A percentile compares a stretch with the other conserved stretches of the same genome.
phyloP scores from a whole-genome alignment of 805 yeast genomes.

The Yamadazyma takamatsuzukensis region DNA sequence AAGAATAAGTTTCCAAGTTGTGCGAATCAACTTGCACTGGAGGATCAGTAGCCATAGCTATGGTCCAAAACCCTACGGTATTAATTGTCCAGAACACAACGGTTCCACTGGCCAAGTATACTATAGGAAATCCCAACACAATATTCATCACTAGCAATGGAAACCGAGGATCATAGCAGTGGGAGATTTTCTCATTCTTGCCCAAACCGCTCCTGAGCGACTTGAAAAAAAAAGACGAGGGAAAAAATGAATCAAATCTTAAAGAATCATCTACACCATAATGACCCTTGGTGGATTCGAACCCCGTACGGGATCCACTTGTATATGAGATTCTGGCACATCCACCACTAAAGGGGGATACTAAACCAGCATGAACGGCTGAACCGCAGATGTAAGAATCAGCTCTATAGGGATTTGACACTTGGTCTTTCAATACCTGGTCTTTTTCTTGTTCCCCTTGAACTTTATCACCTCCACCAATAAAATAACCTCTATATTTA shows the following conservation, averaged over 20 bases:
- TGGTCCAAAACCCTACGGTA: conserved; percentile 79
- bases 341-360: conserved; percentile 76
- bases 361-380: conserved; percentile 79
- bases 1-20: conserved; percentile 51
- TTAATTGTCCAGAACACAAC: conserved; percentile 54
- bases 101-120: conserved; percentile 45
- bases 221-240: conserved; percentile 64
- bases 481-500: conserved; percentile 66
- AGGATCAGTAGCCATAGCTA: conserved; percentile 72
- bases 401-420: conserved; percentile 70
- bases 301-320: conserved; percentile 47
- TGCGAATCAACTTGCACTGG: conserved; percentile 59
- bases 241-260: conserved; percentile 68
- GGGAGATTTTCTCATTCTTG: conserved; percentile 23
- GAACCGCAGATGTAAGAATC: conserved; percentile 91
- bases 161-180: conserved; percentile 70
- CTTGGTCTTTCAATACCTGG: conserved; percentile 2
- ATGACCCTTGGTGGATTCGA: conserved; percentile 46
- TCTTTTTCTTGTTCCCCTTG: neutral
- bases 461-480: conserved; percentile 65
- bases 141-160: conserved; percentile 56
- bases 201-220: conserved; percentile 15
- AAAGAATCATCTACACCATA: conserved; percentile 54
- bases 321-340: conserved; percentile 60
- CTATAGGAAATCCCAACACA: conserved; percentile 58